phyloP scores from a whole-genome alignment of 257 asterid species.

The Fraxinus excelsior region DNA sequence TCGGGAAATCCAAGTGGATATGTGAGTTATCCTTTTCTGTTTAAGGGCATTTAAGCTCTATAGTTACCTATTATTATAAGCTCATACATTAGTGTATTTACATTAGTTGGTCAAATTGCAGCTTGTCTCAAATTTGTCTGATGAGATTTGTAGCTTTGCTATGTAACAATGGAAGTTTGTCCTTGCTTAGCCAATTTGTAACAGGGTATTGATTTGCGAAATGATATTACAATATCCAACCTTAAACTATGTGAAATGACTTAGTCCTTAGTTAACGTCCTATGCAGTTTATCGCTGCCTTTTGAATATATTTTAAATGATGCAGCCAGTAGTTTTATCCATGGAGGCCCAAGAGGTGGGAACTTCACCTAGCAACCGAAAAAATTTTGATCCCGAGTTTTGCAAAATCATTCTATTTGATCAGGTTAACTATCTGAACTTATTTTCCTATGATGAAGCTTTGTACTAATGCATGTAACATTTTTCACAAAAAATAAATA shows the following conservation, averaged over 20 bases:
- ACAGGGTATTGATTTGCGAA: neutral
- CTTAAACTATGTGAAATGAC: too few species aligned
- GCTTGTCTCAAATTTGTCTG: neutral
- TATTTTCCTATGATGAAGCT: conserved; percentile 21
- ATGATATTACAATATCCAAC: neutral
- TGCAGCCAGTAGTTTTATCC: too few species aligned
- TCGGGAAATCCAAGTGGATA: conserved; percentile 94
- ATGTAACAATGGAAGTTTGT: neutral
- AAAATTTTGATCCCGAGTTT: conserved; percentile 80
- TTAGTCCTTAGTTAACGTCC: too few species aligned
- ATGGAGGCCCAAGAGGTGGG: too few species aligned
- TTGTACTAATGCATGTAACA: conserved; percentile 3
- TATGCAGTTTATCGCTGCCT: too few species aligned
- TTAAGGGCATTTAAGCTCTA: neutral
- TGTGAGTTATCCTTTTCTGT: conserved; percentile 52
- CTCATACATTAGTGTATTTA: neutral
- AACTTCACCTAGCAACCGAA: too few species aligned
- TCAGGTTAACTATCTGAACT: conserved; percentile 58
- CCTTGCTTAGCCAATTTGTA: neutral
- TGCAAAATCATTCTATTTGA: conserved; percentile 83
- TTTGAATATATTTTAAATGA: too few species aligned
- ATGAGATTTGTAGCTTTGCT: neutral
- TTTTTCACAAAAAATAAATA: too few species aligned
- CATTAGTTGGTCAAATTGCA: neutral
- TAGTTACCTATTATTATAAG: neutral